phyloP scores from a whole-genome alignment of 495 filamentous ascomycete species.

The Trichocladium antarcticum region DNA sequence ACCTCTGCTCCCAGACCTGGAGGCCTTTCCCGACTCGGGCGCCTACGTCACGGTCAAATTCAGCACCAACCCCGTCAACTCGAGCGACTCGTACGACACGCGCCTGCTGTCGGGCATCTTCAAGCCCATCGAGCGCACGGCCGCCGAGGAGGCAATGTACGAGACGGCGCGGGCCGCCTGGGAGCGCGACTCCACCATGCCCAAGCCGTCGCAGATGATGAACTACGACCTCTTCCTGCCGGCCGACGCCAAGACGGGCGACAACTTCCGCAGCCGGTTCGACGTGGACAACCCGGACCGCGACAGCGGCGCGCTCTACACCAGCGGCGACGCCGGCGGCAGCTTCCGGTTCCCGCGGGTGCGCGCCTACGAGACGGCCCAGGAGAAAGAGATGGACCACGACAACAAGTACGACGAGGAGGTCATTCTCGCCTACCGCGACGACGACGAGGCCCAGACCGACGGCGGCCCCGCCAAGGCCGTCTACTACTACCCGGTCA shows the following conservation, averaged over 20 bases:
- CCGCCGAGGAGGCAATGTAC: constrained; percentile 40
- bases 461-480: constrained; percentile 43
- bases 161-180: constrained; percentile 47
- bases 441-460: constrained; percentile 25
- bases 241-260: constrained; percentile 42
- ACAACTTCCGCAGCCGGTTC: constrained; percentile 62
- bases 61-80: constrained; percentile 60
- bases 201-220: constrained; percentile 50
- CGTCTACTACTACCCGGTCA: constrained; percentile 84
- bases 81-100: constrained; percentile 53
- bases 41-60: constrained; percentile 86
- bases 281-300: constrained; percentile 56
- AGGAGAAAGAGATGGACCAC: constrained; percentile 54
- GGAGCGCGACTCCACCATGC: constrained; percentile 50
- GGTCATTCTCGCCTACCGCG: constrained; percentile 41
- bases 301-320: constrained; percentile 57
- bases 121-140: constrained; percentile 47
- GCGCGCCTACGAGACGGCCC: constrained; percentile 72
- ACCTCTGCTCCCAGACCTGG: constrained; percentile 78
- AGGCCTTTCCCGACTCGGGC: constrained; percentile 75
- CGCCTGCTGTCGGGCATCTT: constrained; percentile 74
- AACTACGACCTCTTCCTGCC: constrained; percentile 77
- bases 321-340: constrained; percentile 36
- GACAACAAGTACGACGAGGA: constrained; percentile 51
- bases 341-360: constrained; percentile 64